Evolutionary conservation across 495 filamentous ascomycete genomes (phyloP).

Genomic region (Neurospora tetraspora): DNA sequence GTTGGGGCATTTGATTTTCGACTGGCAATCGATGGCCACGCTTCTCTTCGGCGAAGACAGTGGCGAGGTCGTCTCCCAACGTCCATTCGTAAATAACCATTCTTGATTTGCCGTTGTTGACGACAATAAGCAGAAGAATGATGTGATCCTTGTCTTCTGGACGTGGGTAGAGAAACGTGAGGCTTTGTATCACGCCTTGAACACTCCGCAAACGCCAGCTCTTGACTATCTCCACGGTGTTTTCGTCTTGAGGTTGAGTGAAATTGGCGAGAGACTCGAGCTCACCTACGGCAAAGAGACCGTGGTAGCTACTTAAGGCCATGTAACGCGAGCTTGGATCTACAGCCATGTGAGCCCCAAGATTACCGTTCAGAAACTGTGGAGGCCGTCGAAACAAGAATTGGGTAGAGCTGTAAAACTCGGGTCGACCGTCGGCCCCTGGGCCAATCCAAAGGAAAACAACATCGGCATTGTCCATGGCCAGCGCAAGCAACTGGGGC

Average conservation of each 20-base stretch:
- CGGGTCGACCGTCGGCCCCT: conserved; percentile 29
- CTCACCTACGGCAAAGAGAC: conserved; percentile 47
- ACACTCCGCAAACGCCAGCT: conserved; percentile 47
- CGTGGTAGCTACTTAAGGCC: conserved; percentile 32
- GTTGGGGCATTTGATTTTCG: conserved; percentile 51
- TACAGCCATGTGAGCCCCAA: conserved; percentile 72
- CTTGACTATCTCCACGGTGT: conserved; percentile 33
- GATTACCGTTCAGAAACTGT: conserved; percentile 21
- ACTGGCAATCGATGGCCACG: conserved; percentile 42
- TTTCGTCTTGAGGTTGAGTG: conserved; percentile 24
- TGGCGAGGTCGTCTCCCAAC: conserved; percentile 25
- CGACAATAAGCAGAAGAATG: conserved; percentile 64
- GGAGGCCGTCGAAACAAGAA: conserved; percentile 46
- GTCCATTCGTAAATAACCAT: conserved; percentile 73
- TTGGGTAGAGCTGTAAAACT: conserved; percentile 43
- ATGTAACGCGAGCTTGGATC: conserved; percentile 56
- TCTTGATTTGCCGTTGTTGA: conserved; percentile 47
- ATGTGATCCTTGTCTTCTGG: conserved; percentile 54
- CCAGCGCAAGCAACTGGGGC: conserved; percentile 66
- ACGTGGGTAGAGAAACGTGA: conserved; percentile 76
- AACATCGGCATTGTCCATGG: conserved; percentile 56
- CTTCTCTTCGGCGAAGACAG: conserved; percentile 28
- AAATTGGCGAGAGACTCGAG: conserved; percentile 43
- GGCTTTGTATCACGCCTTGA: conserved; percentile 67
- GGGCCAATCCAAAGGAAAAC: conserved; percentile 59